A percentile compares a stretch with the other conserved stretches of the same genome.
These are phyloP conservation scores for Malassezia restricta DNA, from an alignment of 1,284 basidiomycete genomes.

Conservation along the genomic window DNA sequence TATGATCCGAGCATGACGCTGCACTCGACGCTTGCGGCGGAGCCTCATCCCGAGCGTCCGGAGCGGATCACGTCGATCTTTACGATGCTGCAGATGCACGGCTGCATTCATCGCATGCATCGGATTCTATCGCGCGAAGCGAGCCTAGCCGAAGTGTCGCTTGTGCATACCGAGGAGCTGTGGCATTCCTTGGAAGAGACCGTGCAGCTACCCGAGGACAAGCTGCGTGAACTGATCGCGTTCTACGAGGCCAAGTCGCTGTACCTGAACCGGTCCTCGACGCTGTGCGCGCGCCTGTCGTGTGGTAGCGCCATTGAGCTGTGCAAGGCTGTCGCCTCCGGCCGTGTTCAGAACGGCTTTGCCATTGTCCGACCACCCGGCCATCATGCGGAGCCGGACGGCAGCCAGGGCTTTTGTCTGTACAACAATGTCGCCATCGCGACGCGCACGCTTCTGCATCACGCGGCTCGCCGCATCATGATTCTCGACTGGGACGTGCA, in stretches of 20 bases:
- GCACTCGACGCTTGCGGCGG: constrained; percentile 53
- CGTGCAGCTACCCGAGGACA: constrained; percentile 50
- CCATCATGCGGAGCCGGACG: constrained; percentile 93
- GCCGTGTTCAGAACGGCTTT: constrained; percentile 71
- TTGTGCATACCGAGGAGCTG: constrained; percentile 77
- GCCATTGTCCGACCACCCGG: constrained; percentile 94
- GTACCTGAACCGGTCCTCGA: constrained; percentile 77
- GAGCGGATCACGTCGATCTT: constrained; percentile 72
- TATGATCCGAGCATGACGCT: constrained; percentile 77
- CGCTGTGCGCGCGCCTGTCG: constrained; percentile 70
- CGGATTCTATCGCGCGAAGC: constrained; percentile 64
- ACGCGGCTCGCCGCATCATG: constrained; percentile 63
- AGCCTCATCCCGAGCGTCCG: constrained; percentile 74
- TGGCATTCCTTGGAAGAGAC: constrained; percentile 76
- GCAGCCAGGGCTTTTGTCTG: constrained; percentile 98
- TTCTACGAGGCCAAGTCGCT: constrained; percentile 65
- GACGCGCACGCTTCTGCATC: constrained; percentile 48
- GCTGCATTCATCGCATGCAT: constrained; percentile 64
- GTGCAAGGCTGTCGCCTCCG: constrained; percentile 69
- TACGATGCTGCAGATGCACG: constrained; percentile 54
- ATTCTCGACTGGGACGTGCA: constrained; percentile 99
- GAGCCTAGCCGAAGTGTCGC: constrained; percentile 62
- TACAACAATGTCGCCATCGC: constrained; percentile 97
- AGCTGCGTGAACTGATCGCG: constrained; percentile 53
- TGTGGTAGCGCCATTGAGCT: constrained; percentile 92